phyloP scores from a whole-genome alignment of 371 early-diverging fungal species.

The Syncephalis plumigaleata region DNA sequence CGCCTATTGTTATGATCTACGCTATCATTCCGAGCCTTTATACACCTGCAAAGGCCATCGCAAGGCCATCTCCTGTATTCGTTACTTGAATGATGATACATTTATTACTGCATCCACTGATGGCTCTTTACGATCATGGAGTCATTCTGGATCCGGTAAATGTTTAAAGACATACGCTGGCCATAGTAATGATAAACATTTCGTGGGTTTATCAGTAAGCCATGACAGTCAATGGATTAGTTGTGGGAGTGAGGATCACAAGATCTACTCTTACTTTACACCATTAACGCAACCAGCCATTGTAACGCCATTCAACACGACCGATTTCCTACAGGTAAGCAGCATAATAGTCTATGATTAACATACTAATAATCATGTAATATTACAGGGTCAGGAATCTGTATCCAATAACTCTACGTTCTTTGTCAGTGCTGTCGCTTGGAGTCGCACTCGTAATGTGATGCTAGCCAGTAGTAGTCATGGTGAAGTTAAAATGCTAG shows the following conservation, averaged over 20 bases:
- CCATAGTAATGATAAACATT: slow-evolving; percentile 85
- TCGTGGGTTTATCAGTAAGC: slow-evolving; percentile 71
- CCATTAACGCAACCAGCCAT: slow-evolving; percentile 49
- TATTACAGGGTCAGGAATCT: slow-evolving; percentile 26
- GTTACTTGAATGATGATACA: slow-evolving; percentile 36
- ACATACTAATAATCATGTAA: neutral
- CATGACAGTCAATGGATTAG: slow-evolving; percentile 70
- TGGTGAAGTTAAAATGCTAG: slow-evolving; percentile 66
- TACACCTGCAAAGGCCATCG: slow-evolving; percentile 61
- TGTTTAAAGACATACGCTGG: slow-evolving; percentile 44
- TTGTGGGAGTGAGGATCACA: slow-evolving; percentile 83
- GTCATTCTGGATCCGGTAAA: too few species aligned
- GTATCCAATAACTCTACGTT: slow-evolving; percentile 36
- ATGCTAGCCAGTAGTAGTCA: slow-evolving; percentile 79
- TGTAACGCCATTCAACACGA: slow-evolving; percentile 50
- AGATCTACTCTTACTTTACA: slow-evolving; percentile 64
- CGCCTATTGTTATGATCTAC: slow-evolving; percentile 71
- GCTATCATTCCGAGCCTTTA: slow-evolving; percentile 44
- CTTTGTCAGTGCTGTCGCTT: slow-evolving; percentile 82
- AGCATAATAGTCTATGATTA: neutral
- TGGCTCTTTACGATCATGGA: slow-evolving; percentile 74
- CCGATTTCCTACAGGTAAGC: slow-evolving; percentile 36
- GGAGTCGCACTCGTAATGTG: slow-evolving; percentile 57
- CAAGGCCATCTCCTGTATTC: slow-evolving; percentile 16
- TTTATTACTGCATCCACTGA: slow-evolving; percentile 79